These are phyloP conservation scores for Lipomyces kockii DNA, from an alignment of 805 yeast species.

Conservation along the genomic window DNA sequence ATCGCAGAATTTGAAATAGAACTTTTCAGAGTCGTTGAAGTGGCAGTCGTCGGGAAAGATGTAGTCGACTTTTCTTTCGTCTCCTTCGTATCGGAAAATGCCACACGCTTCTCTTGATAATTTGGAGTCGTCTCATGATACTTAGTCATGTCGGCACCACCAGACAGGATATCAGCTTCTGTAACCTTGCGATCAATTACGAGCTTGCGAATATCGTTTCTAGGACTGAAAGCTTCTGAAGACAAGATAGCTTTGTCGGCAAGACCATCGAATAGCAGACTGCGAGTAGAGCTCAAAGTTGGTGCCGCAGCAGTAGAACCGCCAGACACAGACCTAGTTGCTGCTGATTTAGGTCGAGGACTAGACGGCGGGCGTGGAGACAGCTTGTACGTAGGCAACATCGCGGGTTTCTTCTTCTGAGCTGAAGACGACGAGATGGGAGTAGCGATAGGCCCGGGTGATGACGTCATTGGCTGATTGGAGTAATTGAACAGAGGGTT, in stretches of 20 bases:
- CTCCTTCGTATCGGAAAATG: constrained; percentile 17
- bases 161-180: constrained; percentile 36
- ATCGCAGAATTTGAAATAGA: background rate
- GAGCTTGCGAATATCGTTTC: constrained; percentile 57
- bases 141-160: constrained; percentile 25
- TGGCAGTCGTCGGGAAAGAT: background rate
- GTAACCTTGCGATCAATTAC: constrained; percentile 53
- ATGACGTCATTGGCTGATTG: constrained; percentile 47
- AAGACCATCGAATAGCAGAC: constrained; percentile 49
- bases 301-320: constrained; percentile 16
- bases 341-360: constrained; percentile 27
- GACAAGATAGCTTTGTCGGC: constrained; percentile 72
- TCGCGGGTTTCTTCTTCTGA: constrained; percentile 63
- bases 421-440: constrained; percentile 48
- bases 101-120: constrained; percentile 36
- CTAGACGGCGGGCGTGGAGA: constrained; percentile 66
- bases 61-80: constrained; percentile 9
- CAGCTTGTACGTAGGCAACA: constrained; percentile 63
- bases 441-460: constrained; percentile 54
- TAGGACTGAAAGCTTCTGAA: constrained; percentile 73
- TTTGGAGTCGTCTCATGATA: background rate
- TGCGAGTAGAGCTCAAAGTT: constrained; percentile 28
- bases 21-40: background rate
- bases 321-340: constrained; percentile 21
- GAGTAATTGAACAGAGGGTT: constrained; percentile 63